Conservation (phyloP, 768 basidiomycete species). For the Mycena belliarum region DNA sequence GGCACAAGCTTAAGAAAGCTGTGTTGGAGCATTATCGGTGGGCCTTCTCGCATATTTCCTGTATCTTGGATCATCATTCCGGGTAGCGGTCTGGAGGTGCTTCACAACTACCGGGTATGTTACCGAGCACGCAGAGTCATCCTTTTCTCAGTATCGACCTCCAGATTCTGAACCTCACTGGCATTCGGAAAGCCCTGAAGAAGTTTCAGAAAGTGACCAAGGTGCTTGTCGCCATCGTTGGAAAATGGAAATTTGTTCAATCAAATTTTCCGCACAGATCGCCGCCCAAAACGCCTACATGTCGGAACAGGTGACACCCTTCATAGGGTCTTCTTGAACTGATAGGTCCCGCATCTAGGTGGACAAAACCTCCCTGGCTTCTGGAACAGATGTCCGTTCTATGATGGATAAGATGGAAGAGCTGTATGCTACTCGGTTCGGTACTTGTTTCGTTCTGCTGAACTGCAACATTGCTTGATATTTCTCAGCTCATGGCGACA, state of each 20-base stretch:
- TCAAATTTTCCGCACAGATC: slow-evolving; percentile 41
- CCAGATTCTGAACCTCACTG: slow-evolving; percentile 84
- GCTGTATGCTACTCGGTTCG: slow-evolving; percentile 74
- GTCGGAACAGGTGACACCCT: slow-evolving; percentile 62
- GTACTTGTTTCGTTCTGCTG: slow-evolving; percentile 35
- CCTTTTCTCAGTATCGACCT: not conserved
- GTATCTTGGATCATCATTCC: not conserved
- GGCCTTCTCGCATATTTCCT: slow-evolving; percentile 2
- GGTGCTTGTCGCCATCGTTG: slow-evolving; percentile 33
- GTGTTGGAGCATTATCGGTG: slow-evolving; percentile 82
- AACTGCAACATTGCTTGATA: not conserved
- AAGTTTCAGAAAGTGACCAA: slow-evolving; percentile 83
- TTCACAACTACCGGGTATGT: slow-evolving; percentile 86
- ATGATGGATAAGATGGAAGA: slow-evolving; percentile 80
- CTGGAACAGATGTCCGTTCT: slow-evolving; percentile 55
- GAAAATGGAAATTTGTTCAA: not conserved
- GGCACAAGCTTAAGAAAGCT: slow-evolving; percentile 82
- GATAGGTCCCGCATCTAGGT: slow-evolving; percentile 43
- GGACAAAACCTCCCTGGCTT: slow-evolving; percentile 66
- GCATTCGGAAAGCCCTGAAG: slow-evolving; percentile 84
- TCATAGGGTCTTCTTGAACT: not conserved
- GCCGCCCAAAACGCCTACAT: slow-evolving; percentile 77
- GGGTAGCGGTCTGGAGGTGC: slow-evolving; percentile 69
- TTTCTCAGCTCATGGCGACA: slow-evolving; percentile 59
- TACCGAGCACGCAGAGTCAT: not conserved